phyloP scores from a whole-genome alignment of 2,329 filamentous ascomycete species.

The Tricladium varicosporioides region DNA sequence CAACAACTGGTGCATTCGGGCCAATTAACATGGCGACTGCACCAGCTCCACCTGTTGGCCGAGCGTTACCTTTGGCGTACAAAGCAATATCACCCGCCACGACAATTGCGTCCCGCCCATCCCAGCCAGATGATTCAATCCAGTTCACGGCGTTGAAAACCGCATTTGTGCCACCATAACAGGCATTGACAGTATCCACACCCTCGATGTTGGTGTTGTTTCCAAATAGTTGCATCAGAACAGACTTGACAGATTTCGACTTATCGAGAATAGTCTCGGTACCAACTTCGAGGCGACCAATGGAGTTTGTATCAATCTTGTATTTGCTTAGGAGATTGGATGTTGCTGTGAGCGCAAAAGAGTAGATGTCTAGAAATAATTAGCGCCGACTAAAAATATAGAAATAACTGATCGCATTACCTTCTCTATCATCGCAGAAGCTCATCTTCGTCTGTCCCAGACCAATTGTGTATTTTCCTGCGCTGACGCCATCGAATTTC shows the following conservation, averaged over 20 bases:
- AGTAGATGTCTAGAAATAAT: slow-evolving; percentile 72
- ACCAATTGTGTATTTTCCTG: slow-evolving; percentile 88
- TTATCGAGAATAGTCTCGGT: slow-evolving; percentile 86
- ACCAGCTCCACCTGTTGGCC: slow-evolving; percentile 78
- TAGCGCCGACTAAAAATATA: slow-evolving; percentile 5
- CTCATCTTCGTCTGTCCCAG: slow-evolving; percentile 90
- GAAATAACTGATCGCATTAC: slow-evolving; percentile 43
- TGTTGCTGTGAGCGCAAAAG: slow-evolving; percentile 73
- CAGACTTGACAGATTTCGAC: slow-evolving; percentile 87
- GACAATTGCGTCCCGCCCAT: slow-evolving; percentile 77
- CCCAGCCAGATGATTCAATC: slow-evolving; percentile 85
- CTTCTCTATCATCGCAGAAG: slow-evolving; percentile 88
- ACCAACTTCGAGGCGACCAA: slow-evolving; percentile 80
- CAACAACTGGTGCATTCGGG: slow-evolving; percentile 71
- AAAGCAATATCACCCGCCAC: slow-evolving; percentile 81
- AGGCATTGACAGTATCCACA: slow-evolving; percentile 80
- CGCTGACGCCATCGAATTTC: slow-evolving; percentile 79
- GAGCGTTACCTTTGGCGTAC: slow-evolving; percentile 79
- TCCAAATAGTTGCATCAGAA: slow-evolving; percentile 82
- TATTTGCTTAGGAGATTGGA: slow-evolving; percentile 80
- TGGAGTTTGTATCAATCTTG: slow-evolving; percentile 73
- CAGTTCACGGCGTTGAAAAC: slow-evolving; percentile 82
- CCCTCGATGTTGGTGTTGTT: slow-evolving; percentile 84
- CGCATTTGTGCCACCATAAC: slow-evolving; percentile 84
- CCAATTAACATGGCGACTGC: slow-evolving; percentile 77